Base-by-base conservation (phyloP, 768 basidiomycete species). In the Tulasnella sp. region DNA sequence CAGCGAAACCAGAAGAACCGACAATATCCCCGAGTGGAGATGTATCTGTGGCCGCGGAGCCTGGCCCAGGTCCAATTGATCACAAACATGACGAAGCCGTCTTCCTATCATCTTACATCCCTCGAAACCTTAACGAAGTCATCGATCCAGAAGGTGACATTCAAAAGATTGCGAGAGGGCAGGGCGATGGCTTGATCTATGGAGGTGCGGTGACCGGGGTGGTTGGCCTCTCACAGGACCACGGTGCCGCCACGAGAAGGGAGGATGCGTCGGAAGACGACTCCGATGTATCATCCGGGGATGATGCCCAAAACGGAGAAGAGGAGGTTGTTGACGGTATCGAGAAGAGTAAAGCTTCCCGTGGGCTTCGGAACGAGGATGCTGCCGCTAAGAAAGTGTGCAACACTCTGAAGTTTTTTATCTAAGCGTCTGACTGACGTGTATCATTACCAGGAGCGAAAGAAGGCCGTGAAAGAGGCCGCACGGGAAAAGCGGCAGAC, bases 121-220 rank as follows among this genome's bases (percentile, higher is more conserved):
- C 96, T 13, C 83, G 94, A 32, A 85, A 83, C 23, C 73, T 99
- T 50, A 88, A 90, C 64, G 92, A 98, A 67, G 85, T 99, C 7
- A 89, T 85, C 68, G 92, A 98, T 70, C 91, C 94, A 0, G 96
- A 99, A 69, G 79, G 94, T 27, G 95, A 97, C 68, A 84, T 91
- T 10, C 89, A 83, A 34, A 78, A 79, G 19, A 74, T 94, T 44
- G 77, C 76, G 17, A 73, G 80, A 2, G 92, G 92, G 5, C 82
- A 86, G 51, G 83, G 84, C 11, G 72, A 75, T 56, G 78, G 77
- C 27, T 77, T 96, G 41, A 96, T 98, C 58, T 99, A 97, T 67
- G 83, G 85, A 24, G 82, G 87, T 62, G 58, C 47, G 47, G 82
- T 90, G 0, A 90, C 94, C 53, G 91, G 91, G 10, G 73, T 97